Base-by-base conservation (phyloP, 164 flowering plant species). In the Stephania yunnanensis region DNA sequence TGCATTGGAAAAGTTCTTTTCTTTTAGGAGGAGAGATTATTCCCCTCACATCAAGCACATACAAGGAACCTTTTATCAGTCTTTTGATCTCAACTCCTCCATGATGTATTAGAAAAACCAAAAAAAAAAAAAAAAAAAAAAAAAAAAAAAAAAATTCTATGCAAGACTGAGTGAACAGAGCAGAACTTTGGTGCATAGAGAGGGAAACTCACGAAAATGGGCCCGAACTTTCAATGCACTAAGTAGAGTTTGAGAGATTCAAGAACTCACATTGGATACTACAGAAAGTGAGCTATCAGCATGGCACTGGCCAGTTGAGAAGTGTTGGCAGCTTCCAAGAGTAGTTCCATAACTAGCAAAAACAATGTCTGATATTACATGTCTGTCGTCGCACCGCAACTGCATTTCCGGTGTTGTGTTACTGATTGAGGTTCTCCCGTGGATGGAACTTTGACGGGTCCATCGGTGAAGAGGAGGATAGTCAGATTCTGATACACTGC, bases 321-420 rank as follows among this genome's bases (percentile, higher is more conserved):
- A 91, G 7, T 76, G 85, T 77, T 86, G 89, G 86, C 99, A 95
- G 80, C 86, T 84, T 29, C 99, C 98, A 10, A 74, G 75, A 72
- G 99, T 97, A 70, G 91, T 91, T 76, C 99, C 98, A 79, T 87
- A 95, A 84, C 99, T 93, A 44, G 98, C 99, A 83, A 93, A 93
- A 64, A 83, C 82, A 44, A 93, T 81, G 58, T 89, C 79, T 29
- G 90, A 80, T 52, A 95, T 91, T 22, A 50, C 74, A 70, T 88
- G 80, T 29, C 91, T 94, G 76, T 84, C 81, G 68, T 89, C 90
- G 82, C 99, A 95, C 31, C 73, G 85, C 86, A 93, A 82, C 46
- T 83, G 81, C 85, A 93, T 78, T 82, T 87, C 91, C 9, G 97
- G 97, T n/a, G 79, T 78, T 19, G 52, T 46, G 73, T 78, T 76